Evolutionary conservation across 768 basidiomycete species (phyloP).

Genomic region (Agrocybe pediades): DNA sequence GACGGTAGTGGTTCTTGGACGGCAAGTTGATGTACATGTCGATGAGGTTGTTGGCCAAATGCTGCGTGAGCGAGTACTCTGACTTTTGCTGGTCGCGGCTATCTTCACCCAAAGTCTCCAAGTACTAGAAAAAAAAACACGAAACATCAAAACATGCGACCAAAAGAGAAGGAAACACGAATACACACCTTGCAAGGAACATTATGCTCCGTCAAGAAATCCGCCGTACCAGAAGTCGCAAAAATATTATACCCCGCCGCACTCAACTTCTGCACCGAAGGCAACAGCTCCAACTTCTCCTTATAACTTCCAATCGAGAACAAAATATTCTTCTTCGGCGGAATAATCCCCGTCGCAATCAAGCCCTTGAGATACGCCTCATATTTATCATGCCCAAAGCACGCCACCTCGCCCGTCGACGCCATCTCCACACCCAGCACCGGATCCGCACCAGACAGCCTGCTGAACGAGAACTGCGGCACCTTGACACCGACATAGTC

Average conservation of each 20-base stretch:
- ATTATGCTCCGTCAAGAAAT: conserved; percentile 96
- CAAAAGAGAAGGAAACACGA: background rate
- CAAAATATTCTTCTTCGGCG: conserved; percentile 96
- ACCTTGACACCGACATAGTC: conserved; percentile 99
- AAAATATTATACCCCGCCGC: conserved; percentile 94
- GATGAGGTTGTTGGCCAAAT: conserved; percentile 94
- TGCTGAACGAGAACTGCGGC: conserved; percentile 98
- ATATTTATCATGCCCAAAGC: conserved; percentile 97
- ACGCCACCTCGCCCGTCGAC: conserved; percentile 98
- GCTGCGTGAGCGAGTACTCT: conserved; percentile 96
- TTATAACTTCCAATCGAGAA: conserved; percentile 96
- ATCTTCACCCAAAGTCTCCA: conserved; percentile 83
- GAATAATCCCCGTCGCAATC: conserved; percentile 93
- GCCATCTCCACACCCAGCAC: conserved; percentile 99
- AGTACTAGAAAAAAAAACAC: conserved; percentile 53
- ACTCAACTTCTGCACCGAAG: conserved; percentile 93
- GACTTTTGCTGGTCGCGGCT: conserved; percentile 84
- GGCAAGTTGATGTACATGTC: conserved; percentile 99
- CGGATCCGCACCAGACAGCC: conserved; percentile 95
- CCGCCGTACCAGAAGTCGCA: conserved; percentile 95
- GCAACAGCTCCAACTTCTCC: conserved; percentile 95
- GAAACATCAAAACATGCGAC: background rate
- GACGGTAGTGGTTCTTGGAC: conserved; percentile 95
- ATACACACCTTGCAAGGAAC: conserved; percentile 86
- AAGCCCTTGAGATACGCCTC: conserved; percentile 98